A percentile compares a stretch with the other conserved stretches of the same genome.
Evolutionary conservation across 1,139 yeast genomes (phyloP).

Genomic region (Meyerozyma athensensis): DNA sequence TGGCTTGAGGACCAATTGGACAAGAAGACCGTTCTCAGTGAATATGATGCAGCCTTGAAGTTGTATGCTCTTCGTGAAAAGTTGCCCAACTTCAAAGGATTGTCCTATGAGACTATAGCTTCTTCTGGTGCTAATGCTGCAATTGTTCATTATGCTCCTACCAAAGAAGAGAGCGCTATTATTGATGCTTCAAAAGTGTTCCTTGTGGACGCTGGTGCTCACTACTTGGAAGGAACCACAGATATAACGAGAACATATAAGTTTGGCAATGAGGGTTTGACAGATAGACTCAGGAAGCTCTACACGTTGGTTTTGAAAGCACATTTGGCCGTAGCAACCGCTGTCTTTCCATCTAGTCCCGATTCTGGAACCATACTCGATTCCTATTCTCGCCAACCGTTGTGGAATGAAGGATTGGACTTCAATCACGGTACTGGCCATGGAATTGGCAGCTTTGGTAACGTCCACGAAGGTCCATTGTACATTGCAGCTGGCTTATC

Average conservation of each 20-base stretch:
- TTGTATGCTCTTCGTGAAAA: constrained; percentile 36
- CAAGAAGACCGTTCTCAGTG: constrained; percentile 24
- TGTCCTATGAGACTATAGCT: constrained; percentile 51
- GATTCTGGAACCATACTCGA: constrained; percentile 46
- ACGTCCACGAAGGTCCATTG: constrained; percentile 55
- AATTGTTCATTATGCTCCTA: constrained; percentile 53
- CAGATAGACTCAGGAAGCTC: constrained; percentile 29
- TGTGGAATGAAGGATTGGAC: constrained; percentile 50
- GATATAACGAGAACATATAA: constrained; percentile 53
- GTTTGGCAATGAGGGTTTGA: constrained; percentile 27
- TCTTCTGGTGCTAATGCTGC: constrained; percentile 54
- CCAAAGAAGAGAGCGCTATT: constrained; percentile 30
- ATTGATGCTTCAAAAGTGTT: constrained; percentile 42
- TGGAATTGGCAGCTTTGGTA: constrained; percentile 54
- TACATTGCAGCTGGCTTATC: constrained; percentile 38
- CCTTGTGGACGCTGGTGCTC: constrained; percentile 52
- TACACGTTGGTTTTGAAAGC: constrained; percentile 54
- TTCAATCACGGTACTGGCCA: constrained; percentile 60
- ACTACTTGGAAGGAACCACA: constrained; percentile 55
- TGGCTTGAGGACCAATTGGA: constrained; percentile 39
- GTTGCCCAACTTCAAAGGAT: constrained; percentile 46
- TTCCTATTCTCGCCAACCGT: constrained; percentile 45
- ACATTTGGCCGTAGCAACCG: constrained; percentile 51
- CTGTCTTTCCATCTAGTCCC: constrained; percentile 41
- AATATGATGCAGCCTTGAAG: constrained; percentile 42